Base-by-base conservation (phyloP, 306 rosid species). In the Purshia tridentata region DNA sequence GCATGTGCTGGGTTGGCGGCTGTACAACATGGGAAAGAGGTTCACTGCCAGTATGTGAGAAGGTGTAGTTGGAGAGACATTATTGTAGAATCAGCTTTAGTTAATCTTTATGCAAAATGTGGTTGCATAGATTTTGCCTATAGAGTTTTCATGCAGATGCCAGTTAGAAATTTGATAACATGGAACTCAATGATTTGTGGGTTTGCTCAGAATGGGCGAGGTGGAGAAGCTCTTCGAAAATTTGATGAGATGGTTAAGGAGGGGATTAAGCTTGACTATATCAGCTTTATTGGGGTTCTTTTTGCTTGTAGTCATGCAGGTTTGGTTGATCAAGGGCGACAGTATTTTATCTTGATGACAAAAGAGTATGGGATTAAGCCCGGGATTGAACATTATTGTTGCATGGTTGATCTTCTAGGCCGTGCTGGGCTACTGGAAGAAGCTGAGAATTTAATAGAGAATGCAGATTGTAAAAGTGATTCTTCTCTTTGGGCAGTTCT, bases 281-380 rank as follows among this genome's bases (percentile, higher is more conserved):
- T 93, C 76, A 93, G 85, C 73, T 93, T 93, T 39, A 65, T 93
- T 56, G 84, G 84, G 60, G 90, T 89, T 53, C 86, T 93, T 48
- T 93, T 91, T 77, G 97, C 98, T 64, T 93, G 97, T 81, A 88
- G 98, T 73, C 98, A 93, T 77, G 74, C 92, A 0, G 96, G 98
- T 61, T 82, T 93, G 80, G 88, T 93, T 75, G 92, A 89, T 81
- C 85, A 89, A 50, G 98, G 96, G 64, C 81, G 84, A 73, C 79
- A 70, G 57, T 77, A 76, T 66, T 93, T 93, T 69, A 70, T 70
- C 46, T 80, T 56, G 71, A 91, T 93, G 96, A 80, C 67, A 5
- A 22, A 64, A 50, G 77, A 85, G 23, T 93, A 85, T 76, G 85
- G 87, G 76, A 85, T 89, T 52, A 85, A 83, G 78, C 86, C 93